phyloP scores from a whole-genome alignment of 2,329 filamentous ascomycete species.

The Ophiostoma himal-ulmi region DNA sequence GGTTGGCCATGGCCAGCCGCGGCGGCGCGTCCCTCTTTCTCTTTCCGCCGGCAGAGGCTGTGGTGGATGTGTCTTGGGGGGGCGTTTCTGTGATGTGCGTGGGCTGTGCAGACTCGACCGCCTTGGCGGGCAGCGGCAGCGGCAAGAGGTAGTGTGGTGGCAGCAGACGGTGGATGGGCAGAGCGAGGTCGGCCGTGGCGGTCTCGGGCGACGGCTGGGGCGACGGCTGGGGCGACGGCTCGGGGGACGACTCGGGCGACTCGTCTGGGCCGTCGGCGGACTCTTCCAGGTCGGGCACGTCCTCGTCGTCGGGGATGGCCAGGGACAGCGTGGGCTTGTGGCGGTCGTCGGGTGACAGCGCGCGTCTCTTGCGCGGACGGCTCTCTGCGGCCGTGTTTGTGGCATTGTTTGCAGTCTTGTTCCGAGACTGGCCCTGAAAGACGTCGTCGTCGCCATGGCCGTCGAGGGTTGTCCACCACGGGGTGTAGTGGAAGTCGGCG shows the following conservation, averaged over 20 bases:
- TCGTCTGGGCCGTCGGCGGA: background rate
- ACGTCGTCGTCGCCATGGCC: background rate
- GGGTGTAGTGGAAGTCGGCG: background rate
- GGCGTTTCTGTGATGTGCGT: background rate
- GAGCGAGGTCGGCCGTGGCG: background rate
- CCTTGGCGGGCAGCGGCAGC: background rate
- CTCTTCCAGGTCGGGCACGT: slow-evolving; percentile 11
- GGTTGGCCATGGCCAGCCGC: background rate
- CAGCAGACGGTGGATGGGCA: slow-evolving; percentile 17
- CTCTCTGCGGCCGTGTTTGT: background rate
- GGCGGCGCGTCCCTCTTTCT: background rate
- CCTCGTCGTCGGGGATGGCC: background rate
- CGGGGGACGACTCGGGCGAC: background rate
- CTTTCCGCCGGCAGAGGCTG: background rate
- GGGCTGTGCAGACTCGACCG: background rate
- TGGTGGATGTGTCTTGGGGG: background rate
- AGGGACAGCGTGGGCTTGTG: background rate
- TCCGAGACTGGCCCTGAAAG: background rate
- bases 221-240: background rate
- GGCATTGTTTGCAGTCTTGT: background rate
- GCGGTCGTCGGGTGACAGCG: background rate
- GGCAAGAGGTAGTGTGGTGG: slow-evolving; percentile 14
- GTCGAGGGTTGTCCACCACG: slow-evolving; percentile 5
- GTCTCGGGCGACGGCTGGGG: background rate
- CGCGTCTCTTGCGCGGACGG: slow-evolving; percentile 2